Evolutionary conservation across 345 rosid species (phyloP), one percentile per base, ranked within the genome.

Genomic region (Murraya koenigii): DNA sequence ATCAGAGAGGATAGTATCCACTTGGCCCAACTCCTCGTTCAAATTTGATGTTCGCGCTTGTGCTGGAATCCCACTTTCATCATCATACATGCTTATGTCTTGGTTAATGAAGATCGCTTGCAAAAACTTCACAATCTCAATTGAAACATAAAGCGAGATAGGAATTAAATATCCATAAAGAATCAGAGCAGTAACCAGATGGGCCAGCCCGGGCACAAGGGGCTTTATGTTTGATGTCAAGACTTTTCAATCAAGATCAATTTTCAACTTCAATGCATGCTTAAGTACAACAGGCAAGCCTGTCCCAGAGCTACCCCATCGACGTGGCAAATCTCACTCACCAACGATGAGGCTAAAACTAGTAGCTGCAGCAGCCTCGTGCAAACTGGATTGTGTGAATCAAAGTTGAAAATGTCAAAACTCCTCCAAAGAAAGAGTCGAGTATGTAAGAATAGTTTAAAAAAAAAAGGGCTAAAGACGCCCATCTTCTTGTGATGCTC

Each of bases 161-260:
- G 99, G 99, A 52, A 97, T 91, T 80, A 97, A 84, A 80, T 97
- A 97, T n/a, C 99, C 99, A 30, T 97, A 97, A 75, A 94, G 97
- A 82, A 97, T 87, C 74, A 97, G 89, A 72, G 99, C 99, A 59
- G 98, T 97, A 81, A 97, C 81, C 66, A 94, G 83, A 85, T 97
- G 99, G 61, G 89, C 89, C 38, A 93, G 85, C 3, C 95, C 99
- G 0, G 99, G 91, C 59, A 85, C 56, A 47, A 78, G 62, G 49
- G 98, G 94, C 52, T 77, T 86, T 4, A 20, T n/a, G 49, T 3
- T 3, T 44, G 49, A 13, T 13, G 49, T 44, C 3, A 13, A 44
- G 5, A 17, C 49, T 13, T 3, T 13, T 44, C 32, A 30, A 30
- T 30, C 32, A 30, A 30, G 1, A 44, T 3, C 49, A 13, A 44